Base-by-base conservation (phyloP, 1,284 basidiomycete genomes). In the Lentinula novae-zelandiae region DNA sequence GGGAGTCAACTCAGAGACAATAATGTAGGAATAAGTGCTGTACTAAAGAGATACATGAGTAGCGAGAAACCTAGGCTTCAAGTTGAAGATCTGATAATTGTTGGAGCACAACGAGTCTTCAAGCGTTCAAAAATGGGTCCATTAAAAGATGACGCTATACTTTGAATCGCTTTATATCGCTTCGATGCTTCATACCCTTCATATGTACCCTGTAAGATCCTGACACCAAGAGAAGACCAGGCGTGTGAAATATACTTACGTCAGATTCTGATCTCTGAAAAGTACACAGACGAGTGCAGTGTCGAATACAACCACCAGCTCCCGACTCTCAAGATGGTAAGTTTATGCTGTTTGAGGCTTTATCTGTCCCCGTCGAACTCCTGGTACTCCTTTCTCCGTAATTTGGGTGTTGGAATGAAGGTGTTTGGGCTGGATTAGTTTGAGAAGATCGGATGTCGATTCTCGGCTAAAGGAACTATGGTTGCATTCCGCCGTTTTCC, bases 321-420 rank as follows among this genome's bases (percentile, higher is more conserved):
- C 38, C 38, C 53, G 17, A 39, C 53, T 54, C 15, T 42, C 53
- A 54, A 42, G 38, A 54, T 54, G 53, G 53, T 54, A 39, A 54
- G 53, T 54, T 7, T 15, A 42, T 20, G 38, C 17, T 42, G 38
- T 42, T 54, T 3, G 5, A 20, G 13, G 39, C 53, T 22, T 10
- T 12, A 8, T 15, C 22, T 4, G 17, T 20, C 31, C 15, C 10
- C 17, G 2, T 54, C 39, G 38, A 42, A 20, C 17, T 4, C 22
- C 36, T 40, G 22, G 31, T n/a, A 17, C 17, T 31, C 34, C 8
- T 15, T 22, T 13, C 7, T 42, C 4, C 8, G 38, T 20, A n/a
- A 27, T 13, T 42, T 42, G 6, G 38, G 7, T 17, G 10, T 6
- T 27, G 10, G 38, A 54, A 31, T 17, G 2, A 42, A 42, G 36